Base-by-base conservation (phyloP, 1,139 yeast species). In the Candida neerlandica region DNA sequence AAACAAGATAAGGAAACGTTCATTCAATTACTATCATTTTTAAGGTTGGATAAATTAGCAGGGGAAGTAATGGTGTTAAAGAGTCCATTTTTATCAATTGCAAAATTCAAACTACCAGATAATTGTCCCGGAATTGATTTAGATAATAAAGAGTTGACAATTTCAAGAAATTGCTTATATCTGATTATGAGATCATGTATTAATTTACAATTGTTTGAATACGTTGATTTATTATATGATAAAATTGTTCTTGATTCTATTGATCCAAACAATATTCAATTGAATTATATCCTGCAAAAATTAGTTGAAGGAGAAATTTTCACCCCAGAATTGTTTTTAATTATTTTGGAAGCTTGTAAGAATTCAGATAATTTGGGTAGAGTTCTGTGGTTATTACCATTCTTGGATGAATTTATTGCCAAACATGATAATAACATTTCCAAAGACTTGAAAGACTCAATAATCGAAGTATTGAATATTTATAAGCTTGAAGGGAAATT, bases 311-410 rank as follows among this genome's bases (percentile, higher is more conserved):
- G 44, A 1, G 32, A 21, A 33, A 51, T 72, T 1, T 69, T 71
- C 51, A 62, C 65, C 27, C 62, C 62, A 34, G 60, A 61, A 11
- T 51, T 73, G 32, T 53, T 71, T 46, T 55, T 58, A 33, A 49
- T 71, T 5, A 50, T 71, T 41, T 51, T 73, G 7, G 55, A 58
- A 26, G 67, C 69, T 2, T 63, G 70, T 43, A 50, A 59, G 9
- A 55, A 58, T 19, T 51, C 58, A 15, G 43, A 48, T 34, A 78
- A 73, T 53, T 51, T 66, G 49, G 78, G 77, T 3, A 55, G 78
- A 41, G 53, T 71, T 26, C 62, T 71, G 66, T 73, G 78, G 78
- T 48, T 73, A 14, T 58, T 70, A 26, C 77, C 76, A 1, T 69
- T 69, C 54, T 58, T 73, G 47, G 77, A 73, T 51, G 54, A 56